A percentile compares a stretch with the other conserved stretches of the same genome.
Evolutionary conservation across 2,329 filamentous ascomycete species (phyloP).

Genomic region (Myriosclerotinia duriaeana): DNA sequence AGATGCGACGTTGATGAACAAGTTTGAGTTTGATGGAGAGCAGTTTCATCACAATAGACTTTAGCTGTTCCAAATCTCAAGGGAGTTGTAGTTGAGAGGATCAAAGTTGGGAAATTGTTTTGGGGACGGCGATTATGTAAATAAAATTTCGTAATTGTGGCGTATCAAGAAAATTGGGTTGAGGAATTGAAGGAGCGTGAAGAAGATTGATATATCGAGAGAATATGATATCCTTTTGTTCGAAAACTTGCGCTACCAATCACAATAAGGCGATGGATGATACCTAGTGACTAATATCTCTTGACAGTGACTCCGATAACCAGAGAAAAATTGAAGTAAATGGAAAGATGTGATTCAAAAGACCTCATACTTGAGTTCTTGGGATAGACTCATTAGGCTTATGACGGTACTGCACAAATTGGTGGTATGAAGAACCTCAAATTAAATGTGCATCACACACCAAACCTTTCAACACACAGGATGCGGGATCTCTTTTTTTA

Average conservation of each 20-base stretch:
- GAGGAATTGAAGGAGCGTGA: background rate
- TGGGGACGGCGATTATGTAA: background rate
- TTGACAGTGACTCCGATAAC: background rate
- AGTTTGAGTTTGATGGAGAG: background rate
- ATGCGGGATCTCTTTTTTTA: too few relatives aligned
- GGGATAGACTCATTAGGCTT: background rate
- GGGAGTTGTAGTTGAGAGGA: background rate
- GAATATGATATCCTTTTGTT: background rate
- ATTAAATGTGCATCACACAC: too few relatives aligned
- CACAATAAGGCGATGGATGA: background rate
- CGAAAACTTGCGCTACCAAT: background rate
- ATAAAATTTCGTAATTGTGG: too few relatives aligned
- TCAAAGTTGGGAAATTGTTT: background rate
- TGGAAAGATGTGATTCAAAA: background rate
- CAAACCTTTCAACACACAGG: too few relatives aligned
- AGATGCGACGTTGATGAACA: too few relatives aligned
- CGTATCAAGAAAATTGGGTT: background rate
- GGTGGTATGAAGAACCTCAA: too few relatives aligned
- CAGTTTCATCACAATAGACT: background rate
- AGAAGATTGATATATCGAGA: background rate
- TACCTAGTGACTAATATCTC: background rate
- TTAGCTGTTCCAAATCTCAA: background rate
- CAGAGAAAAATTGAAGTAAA: background rate
- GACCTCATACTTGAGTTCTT: background rate
- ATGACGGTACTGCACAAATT: background rate